Base-by-base conservation (phyloP, 768 basidiomycete species). In the Ramaria sp. region DNA sequence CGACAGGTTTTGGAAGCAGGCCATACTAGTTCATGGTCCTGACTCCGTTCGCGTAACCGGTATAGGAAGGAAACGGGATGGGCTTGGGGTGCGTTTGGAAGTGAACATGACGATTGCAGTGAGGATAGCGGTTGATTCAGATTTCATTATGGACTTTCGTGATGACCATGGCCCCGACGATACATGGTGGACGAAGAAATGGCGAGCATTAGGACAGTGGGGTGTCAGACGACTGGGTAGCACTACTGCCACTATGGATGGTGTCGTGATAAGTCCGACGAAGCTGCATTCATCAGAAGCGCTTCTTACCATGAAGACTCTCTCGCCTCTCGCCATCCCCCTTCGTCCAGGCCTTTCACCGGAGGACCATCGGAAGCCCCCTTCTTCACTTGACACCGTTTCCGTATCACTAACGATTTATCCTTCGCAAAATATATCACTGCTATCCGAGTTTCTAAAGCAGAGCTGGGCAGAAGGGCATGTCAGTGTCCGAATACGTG, bases 101-200 rank as follows among this genome's bases (percentile, higher is more conserved):
- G 20, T 50, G 46, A 57, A 57, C 47, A 24, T 57, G 22, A 48
- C 55, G 6, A 45, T 57, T 7, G 38, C 27, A 17, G 15, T 50
- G 22, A 37, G 55, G 42, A 19, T 57, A 30, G 47, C 46, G 19
- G 55, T 57, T 31, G 55, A 57, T 39, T 49, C 55, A 19, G 55
- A 57, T 34, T 50, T 48, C 47, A 20, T 57, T 39, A 57, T 57
- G 55, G 55, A 45, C 15, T 50, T 57, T 34, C 55, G 19, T 6
- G 47, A 49, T 10, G 45, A 38, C 34, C 9, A 11, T 3, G 41
- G 5, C 22, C 19, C 13, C 2, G 15, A 34, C 22, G 31, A 49
- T 19, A 7, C 33, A 19, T 47, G 55, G 55, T 47, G 45, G 34
- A 22, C 13, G 24, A 37, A 15, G 20, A 15, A 22, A 37, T 57